Evolutionary conservation across 2,329 filamentous ascomycete species (phyloP).

Genomic region (Huntiella moniliformis): DNA sequence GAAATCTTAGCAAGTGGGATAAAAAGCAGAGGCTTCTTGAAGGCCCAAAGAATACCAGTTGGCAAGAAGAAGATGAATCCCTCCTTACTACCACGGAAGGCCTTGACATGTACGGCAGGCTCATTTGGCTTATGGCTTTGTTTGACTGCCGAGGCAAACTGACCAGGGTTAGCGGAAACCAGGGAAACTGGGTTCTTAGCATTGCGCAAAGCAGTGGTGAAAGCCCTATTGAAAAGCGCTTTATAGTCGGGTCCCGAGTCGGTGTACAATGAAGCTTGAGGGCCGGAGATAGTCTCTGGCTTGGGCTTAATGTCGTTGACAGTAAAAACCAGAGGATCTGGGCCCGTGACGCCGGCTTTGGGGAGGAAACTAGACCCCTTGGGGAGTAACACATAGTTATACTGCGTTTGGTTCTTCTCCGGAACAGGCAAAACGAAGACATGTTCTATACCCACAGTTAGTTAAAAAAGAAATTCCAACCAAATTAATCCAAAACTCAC

Average conservation of each 20-base stretch:
- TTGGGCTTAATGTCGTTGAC: constrained; percentile 42
- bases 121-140: constrained; percentile 42
- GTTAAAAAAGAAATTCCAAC: not conserved
- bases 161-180: constrained; percentile 31
- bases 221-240: constrained; percentile 41
- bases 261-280: constrained; percentile 28
- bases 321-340: constrained; percentile 46
- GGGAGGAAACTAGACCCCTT: constrained; percentile 32
- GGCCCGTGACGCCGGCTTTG: constrained; percentile 22
- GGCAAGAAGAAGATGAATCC: constrained; percentile 49
- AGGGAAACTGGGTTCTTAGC: constrained; percentile 30
- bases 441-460: constrained; percentile 27
- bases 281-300: constrained; percentile 34
- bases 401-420: constrained; percentile 44
- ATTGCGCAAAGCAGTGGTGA: constrained; percentile 31
- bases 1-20: constrained; percentile 40
- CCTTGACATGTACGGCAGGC: constrained; percentile 45
- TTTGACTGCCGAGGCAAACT: constrained; percentile 37
- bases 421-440: constrained; percentile 46
- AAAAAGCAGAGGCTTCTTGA: constrained; percentile 50
- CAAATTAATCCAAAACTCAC: constrained; percentile 21
- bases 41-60: constrained; percentile 49
- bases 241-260: constrained; percentile 40
- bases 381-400: constrained; percentile 47
- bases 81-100: constrained; percentile 49